Evolutionary conservation across 306 rosid genomes (phyloP), one percentile per base, ranked within the genome.

Genomic region (Urtica urens): DNA sequence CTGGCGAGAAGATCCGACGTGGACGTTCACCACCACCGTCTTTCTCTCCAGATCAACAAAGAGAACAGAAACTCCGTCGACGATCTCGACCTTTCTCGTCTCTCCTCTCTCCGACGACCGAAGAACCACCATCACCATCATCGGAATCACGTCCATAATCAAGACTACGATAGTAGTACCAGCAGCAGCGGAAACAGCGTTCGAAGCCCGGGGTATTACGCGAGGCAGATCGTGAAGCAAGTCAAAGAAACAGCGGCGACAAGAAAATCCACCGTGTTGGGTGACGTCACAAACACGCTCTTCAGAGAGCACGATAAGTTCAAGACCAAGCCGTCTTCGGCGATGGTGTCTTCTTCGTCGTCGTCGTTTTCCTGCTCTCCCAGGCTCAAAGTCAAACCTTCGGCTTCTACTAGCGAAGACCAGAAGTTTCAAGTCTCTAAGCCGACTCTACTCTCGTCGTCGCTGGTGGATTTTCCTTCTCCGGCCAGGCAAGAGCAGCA

Each of bases 31-130:
- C 75, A 74, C 49, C 75, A 74, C 53, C 68, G 93, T 15, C 65
- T 78, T 7, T 88, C 97, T 18, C 97, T 88, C 35, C 97, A 88
- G 50, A 71, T 87, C 60, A 80, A 69, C 78, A 79, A 73, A 46
- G 93, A 80, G 51, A 78, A 76, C 53, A 30, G 25, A n/a, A 39
- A 10, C 10, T 38, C 16, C 33, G 22, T 23, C 10, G 79, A 63
- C 23, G 81, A 79, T 3, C 44, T 72, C 27, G 88, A 83, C 27
- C 33, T 71, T 0, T 75, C 77, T 9, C 53, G 77, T 60, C 41
- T 69, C 17, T 76, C 82, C 18, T 55, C 62, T 45, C 51, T 72
- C 10, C 74, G 69, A 28, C 54, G 65, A 44, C 77, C 56, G 58
- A 66, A 70, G 29, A n/a, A n/a, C n/a, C n/a, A n/a, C n/a, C n/a